Percentiles rank a stretch among this genome's conserved stretches.
Conservation (phyloP, 2,329 filamentous ascomycete species). For the Alternaria alternata region DNA sequence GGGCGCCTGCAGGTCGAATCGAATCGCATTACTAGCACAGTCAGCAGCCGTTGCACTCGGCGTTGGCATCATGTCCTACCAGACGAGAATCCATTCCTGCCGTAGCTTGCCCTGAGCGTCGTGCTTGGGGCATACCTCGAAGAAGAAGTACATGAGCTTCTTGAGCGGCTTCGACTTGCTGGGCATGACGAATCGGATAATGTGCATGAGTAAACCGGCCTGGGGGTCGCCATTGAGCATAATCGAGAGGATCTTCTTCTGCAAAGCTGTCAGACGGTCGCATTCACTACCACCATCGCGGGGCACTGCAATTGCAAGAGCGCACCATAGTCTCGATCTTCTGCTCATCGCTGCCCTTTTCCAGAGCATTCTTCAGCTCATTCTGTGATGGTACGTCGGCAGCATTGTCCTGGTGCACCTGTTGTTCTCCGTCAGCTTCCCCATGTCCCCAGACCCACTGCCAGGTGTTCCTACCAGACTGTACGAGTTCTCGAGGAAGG, state of each 20-base stretch:
- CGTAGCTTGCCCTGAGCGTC: slow-evolving; percentile 93
- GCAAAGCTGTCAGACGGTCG: slow-evolving; percentile 34
- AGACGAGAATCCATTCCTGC: slow-evolving; percentile 99
- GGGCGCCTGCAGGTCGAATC: slow-evolving; percentile 94
- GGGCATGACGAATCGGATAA: slow-evolving; percentile 99
- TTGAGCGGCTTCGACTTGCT: slow-evolving; percentile 96
- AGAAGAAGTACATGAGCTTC: slow-evolving; percentile 99
- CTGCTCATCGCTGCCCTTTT: slow-evolving; percentile 91
- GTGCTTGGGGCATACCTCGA: slow-evolving; percentile 97
- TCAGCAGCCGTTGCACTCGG: slow-evolving; percentile 28
- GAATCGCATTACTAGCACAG: slow-evolving; percentile 83
- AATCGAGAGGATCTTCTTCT: slow-evolving; percentile 88
- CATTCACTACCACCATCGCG: slow-evolving; percentile 72
- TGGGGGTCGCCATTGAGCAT: slow-evolving; percentile 99
- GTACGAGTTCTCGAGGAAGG: slow-evolving; percentile 93
- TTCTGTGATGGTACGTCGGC: slow-evolving; percentile 89
- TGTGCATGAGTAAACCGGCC: slow-evolving; percentile 97
- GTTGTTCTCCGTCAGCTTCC: slow-evolving; percentile 41
- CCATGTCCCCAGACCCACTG: slow-evolving; percentile 27
- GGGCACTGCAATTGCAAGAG: slow-evolving; percentile 30
- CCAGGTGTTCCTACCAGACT: slow-evolving; percentile 69
- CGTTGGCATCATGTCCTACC: slow-evolving; percentile 62
- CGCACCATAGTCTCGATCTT: slow-evolving; percentile 79
- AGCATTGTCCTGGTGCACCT: slow-evolving; percentile 92
- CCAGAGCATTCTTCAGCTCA: slow-evolving; percentile 90